Percentiles rank a stretch among this genome's conserved stretches.
Evolutionary conservation across 345 rosid genomes (phyloP).

Genomic region (Melaleuca quinquenervia): DNA sequence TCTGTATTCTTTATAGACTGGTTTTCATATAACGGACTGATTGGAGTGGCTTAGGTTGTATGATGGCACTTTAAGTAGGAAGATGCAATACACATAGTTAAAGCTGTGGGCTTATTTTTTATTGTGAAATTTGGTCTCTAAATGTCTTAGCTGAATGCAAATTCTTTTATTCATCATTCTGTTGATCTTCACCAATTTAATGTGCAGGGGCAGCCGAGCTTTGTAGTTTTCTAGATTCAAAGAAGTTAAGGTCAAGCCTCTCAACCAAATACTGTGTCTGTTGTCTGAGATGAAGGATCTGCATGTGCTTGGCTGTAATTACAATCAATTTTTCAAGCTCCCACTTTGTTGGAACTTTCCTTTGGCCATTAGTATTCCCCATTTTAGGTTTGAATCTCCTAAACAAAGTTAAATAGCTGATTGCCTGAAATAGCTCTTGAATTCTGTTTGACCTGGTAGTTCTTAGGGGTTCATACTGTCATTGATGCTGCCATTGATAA

Average conservation of each 20-base stretch:
- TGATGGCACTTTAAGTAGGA: background rate
- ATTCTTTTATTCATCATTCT: background rate
- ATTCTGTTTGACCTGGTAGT: background rate
- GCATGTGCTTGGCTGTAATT: background rate
- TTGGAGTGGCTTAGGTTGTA: background rate
- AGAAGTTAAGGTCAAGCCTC: conserved; percentile 56
- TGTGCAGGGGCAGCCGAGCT: conserved; percentile 70
- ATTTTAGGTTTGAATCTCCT: background rate
- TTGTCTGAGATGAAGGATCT: background rate
- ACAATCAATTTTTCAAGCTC: background rate
- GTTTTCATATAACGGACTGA: background rate
- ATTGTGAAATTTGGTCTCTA: background rate
- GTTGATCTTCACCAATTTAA: background rate
- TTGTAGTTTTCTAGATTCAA: conserved; percentile 79
- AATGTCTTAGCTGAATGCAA: background rate
- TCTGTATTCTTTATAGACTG: background rate
- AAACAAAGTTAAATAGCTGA: background rate
- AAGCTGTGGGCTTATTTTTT: background rate
- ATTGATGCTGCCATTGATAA: background rate
- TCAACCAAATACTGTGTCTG: background rate
- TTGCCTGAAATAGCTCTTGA: background rate
- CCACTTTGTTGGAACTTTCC: background rate
- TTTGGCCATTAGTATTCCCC: background rate
- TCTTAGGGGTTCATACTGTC: background rate
- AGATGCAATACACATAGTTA: background rate